Percentiles rank a stretch among this genome's conserved stretches.
These are phyloP conservation scores for Tetrahymena borealis DNA, from an alignment of 73 alveolate genomes.

Conservation along the genomic window DNA sequence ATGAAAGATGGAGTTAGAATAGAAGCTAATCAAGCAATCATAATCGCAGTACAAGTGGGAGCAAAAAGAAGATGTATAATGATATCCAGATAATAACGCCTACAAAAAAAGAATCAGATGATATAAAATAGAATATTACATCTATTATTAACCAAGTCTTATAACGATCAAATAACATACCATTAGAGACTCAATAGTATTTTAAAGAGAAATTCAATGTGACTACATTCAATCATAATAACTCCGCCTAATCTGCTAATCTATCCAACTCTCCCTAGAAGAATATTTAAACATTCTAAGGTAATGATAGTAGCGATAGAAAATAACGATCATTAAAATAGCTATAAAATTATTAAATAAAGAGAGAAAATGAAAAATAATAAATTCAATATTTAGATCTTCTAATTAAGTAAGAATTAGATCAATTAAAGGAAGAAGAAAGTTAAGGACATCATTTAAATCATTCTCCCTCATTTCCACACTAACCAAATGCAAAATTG, in stretches of 20 bases:
- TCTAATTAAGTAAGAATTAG: not conserved
- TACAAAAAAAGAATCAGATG: not conserved
- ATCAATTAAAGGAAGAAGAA: not conserved
- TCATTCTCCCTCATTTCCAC: not conserved
- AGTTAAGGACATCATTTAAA: not conserved
- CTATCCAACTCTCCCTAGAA: not conserved
- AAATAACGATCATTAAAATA: not conserved
- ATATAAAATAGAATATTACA: not conserved
- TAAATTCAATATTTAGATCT: not conserved
- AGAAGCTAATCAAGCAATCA: not conserved
- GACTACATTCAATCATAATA: not conserved
- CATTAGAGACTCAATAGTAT: not conserved
- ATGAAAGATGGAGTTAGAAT: not conserved
- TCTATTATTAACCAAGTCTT: not conserved
- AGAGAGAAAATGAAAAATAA: not conserved
- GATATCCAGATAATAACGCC: not conserved
- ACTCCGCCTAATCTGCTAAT: too few species aligned
- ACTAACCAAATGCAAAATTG: not conserved
- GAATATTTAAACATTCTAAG: not conserved
- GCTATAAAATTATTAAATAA: not conserved
- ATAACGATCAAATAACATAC: not conserved
- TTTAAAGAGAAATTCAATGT: not conserved
- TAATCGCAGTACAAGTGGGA: not conserved
- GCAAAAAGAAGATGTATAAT: not conserved
- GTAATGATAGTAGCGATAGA: not conserved